These are phyloP conservation scores for Mucor piriformis DNA, from an alignment of 371 early-diverging fungal genomes.

Conservation along the genomic window DNA sequence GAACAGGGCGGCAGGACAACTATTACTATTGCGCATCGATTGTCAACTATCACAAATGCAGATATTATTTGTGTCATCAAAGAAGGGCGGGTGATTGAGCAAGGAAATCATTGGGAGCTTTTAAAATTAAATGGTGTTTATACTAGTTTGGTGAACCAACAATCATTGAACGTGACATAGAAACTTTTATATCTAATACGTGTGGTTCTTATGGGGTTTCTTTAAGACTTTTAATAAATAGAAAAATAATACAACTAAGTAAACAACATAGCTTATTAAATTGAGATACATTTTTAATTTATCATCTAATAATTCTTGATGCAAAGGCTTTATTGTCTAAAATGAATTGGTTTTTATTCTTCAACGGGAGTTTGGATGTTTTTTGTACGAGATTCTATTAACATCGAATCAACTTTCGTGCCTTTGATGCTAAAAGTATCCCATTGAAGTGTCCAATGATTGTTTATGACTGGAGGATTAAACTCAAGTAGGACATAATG, in stretches of 20 bases:
- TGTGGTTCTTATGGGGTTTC: too few species aligned
- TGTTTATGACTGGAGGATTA: conserved; percentile 12
- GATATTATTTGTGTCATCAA: conserved; percentile 79
- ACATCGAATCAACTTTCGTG: conserved; percentile 28
- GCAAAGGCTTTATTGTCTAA: too few species aligned
- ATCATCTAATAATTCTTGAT: too few species aligned
- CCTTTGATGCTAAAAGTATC: conserved; percentile 40
- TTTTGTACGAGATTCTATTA: not conserved
- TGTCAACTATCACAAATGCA: conserved; percentile 77
- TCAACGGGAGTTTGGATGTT: too few species aligned
- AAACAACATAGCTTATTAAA: too few species aligned
- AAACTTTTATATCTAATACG: not conserved
- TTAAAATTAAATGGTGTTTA: conserved; percentile 44
- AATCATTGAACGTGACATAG: conserved; percentile 14
- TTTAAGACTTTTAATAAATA: too few species aligned
- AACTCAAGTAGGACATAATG: conserved; percentile 66
- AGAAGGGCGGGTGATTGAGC: conserved; percentile 77
- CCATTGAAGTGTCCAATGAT: conserved; percentile 45
- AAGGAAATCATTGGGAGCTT: conserved; percentile 80
- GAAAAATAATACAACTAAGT: too few species aligned
- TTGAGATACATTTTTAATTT: too few species aligned
- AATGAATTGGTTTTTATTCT: too few species aligned
- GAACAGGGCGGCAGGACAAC: conserved; percentile 64
- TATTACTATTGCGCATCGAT: conserved; percentile 71
- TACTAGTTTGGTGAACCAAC: conserved; percentile 38